These are phyloP conservation scores for Mycena galericulata DNA, from an alignment of 768 basidiomycete species.

Conservation along the genomic window DNA sequence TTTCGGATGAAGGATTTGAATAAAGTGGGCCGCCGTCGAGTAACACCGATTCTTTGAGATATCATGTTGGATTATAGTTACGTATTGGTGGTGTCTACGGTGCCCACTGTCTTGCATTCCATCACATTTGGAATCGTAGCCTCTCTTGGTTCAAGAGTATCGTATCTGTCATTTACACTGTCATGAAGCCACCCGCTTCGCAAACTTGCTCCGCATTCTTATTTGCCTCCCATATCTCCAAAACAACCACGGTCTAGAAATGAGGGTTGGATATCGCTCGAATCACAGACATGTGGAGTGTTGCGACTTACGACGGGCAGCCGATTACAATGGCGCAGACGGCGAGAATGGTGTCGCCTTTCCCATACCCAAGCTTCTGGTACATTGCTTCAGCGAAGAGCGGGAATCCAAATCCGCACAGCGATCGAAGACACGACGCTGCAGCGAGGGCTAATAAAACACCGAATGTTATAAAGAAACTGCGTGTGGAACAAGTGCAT, in stretches of 20 bases:
- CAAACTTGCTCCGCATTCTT: constrained; percentile 60
- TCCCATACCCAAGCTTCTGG: constrained; percentile 73
- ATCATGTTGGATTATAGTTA: not conserved
- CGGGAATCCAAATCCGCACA: constrained; percentile 82
- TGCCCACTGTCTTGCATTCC: too few relatives aligned
- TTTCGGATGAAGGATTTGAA: too few relatives aligned
- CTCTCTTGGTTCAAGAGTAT: too few relatives aligned
- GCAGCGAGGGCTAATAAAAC: constrained; percentile 67
- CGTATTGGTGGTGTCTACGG: not conserved
- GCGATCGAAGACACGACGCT: constrained; percentile 68
- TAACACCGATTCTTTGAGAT: too few relatives aligned
- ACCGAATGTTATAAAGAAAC: constrained; percentile 1
- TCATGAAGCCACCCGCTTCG: constrained; percentile 30
- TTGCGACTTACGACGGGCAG: constrained; percentile 67
- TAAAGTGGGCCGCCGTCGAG: too few relatives aligned
- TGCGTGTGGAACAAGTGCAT: not conserved
- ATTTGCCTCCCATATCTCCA: constrained; percentile 56
- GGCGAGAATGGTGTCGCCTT: constrained; percentile 75
- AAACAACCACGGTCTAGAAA: constrained; percentile 50
- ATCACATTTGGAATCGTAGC: too few relatives aligned
- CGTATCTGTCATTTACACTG: too few relatives aligned
- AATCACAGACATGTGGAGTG: constrained; percentile 3
- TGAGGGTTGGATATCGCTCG: not conserved
- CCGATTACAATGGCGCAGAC: constrained; percentile 68
- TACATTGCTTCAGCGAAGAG: constrained; percentile 83